A percentile compares a stretch with the other conserved stretches of the same genome.
Evolutionary conservation across 108 stramenopile genomes (phyloP).

Genomic region (Mayamaea pseudoterrestris): DNA sequence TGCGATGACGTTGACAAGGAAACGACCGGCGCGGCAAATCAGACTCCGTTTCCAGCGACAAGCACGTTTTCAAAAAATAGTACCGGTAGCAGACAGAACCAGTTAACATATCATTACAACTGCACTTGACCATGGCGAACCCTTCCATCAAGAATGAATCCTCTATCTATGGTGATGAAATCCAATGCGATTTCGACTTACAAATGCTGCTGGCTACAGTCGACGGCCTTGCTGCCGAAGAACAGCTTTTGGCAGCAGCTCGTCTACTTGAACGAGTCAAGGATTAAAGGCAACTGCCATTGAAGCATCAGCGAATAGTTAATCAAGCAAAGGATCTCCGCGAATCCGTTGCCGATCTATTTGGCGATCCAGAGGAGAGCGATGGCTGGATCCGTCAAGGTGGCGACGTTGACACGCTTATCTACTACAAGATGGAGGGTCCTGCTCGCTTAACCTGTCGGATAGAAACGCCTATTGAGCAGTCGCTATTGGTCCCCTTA

Average conservation of each 20-base stretch:
- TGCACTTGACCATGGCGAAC: too few species aligned
- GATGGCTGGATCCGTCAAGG: conserved; percentile 62
- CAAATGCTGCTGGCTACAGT: too few species aligned
- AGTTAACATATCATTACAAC: too few species aligned
- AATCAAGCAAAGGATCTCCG: conserved; percentile 22
- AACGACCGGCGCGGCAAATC: too few species aligned
- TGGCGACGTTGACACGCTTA: conserved; percentile 28
- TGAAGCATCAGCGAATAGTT: conserved; percentile 20
- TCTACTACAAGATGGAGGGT: conserved; percentile 52
- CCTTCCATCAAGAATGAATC: too few species aligned
- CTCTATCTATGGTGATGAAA: too few species aligned
- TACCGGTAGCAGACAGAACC: too few species aligned
- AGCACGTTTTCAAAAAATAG: too few species aligned
- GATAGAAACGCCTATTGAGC: conserved; percentile 53
- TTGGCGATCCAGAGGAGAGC: conserved; percentile 9
- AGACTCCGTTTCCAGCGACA: too few species aligned
- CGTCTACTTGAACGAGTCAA: conserved; percentile 16
- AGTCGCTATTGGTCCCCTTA: conserved; percentile 40
- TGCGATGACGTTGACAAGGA: too few species aligned
- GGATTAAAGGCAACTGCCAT: conserved; percentile 3
- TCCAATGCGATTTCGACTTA: too few species aligned
- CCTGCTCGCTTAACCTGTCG: conserved; percentile 30
- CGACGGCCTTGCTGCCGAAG: too few species aligned
- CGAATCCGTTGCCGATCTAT: conserved; percentile 19
- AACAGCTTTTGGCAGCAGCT: conserved; percentile 27